phyloP scores from a whole-genome alignment of 2,329 filamentous ascomycete genomes.

The Chaetomium sp. region DNA sequence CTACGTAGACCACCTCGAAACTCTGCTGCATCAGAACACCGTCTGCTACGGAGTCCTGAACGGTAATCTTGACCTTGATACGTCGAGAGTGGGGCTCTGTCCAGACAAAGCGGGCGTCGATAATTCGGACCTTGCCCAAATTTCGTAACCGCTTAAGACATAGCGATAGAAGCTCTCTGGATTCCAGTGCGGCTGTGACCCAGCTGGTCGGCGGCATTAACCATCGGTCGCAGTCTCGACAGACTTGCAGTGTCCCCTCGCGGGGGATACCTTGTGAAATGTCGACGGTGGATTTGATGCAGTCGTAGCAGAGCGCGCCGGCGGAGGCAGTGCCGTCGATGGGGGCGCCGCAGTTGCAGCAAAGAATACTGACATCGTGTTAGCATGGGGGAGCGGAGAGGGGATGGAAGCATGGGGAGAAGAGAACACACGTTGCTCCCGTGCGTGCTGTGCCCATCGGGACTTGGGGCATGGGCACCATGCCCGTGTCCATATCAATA shows the following conservation, averaged over 20 bases:
- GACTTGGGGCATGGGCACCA: slow-evolving; percentile 19
- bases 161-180: slow-evolving; percentile 83
- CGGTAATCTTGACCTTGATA: slow-evolving; percentile 90
- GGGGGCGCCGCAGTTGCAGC: slow-evolving; percentile 92
- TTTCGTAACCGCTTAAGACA: slow-evolving; percentile 85
- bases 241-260: slow-evolving; percentile 84
- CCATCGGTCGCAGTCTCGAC: slow-evolving; percentile 92
- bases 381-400: background rate
- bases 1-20: slow-evolving; percentile 89
- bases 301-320: slow-evolving; percentile 91
- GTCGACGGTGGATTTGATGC: slow-evolving; percentile 84
- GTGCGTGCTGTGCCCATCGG: slow-evolving; percentile 22
- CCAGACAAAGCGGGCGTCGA: slow-evolving; percentile 96
- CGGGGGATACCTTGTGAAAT: slow-evolving; percentile 86
- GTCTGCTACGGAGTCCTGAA: slow-evolving; percentile 64
- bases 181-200: slow-evolving; percentile 80
- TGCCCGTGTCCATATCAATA: slow-evolving; percentile 28
- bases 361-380: slow-evolving; percentile 64
- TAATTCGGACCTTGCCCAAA: slow-evolving; percentile 82
- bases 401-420: background rate
- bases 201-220: slow-evolving; percentile 79
- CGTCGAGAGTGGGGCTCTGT: slow-evolving; percentile 93
- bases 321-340: slow-evolving; percentile 85
- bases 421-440: slow-evolving; percentile 28
- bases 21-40: slow-evolving; percentile 75